phyloP scores from a whole-genome alignment of 371 early-diverging fungal species.

The Mortierella sp. region DNA sequence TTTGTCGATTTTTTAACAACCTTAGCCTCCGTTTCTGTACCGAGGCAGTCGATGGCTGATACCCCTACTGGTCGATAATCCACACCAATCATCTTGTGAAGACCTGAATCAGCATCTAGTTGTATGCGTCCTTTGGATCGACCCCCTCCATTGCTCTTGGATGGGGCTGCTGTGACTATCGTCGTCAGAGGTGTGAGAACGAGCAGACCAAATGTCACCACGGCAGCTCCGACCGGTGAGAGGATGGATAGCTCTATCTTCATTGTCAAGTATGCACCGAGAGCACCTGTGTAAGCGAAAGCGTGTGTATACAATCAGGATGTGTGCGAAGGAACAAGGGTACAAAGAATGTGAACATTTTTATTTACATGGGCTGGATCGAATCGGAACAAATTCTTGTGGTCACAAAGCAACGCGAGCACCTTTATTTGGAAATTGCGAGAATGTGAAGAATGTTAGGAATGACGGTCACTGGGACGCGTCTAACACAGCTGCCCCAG shows the following conservation, averaged over 20 bases:
- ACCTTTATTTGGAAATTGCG: too few relatives aligned
- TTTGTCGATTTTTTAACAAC: background rate
- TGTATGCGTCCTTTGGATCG: background rate
- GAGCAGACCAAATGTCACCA: background rate
- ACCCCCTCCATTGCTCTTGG: too few relatives aligned
- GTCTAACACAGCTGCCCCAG: background rate
- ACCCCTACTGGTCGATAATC: slow-evolving; percentile 19
- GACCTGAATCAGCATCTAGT: background rate
- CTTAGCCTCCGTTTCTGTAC: slow-evolving; percentile 4
- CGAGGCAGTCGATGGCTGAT: slow-evolving; percentile 3
- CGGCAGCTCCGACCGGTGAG: slow-evolving; percentile 2
- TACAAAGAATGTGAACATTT: too few relatives aligned
- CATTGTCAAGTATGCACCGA: slow-evolving; percentile 3
- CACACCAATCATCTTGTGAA: slow-evolving; percentile 40
- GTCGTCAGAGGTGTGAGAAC: background rate
- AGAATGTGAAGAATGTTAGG: too few relatives aligned
- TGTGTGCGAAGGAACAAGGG: too few relatives aligned
- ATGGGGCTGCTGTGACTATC: background rate
- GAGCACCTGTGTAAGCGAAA: too few relatives aligned
- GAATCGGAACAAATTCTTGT: too few relatives aligned
- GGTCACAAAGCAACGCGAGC: too few relatives aligned
- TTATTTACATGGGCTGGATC: too few relatives aligned
- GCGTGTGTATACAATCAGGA: too few relatives aligned
- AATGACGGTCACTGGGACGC: too few relatives aligned
- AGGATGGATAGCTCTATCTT: background rate